Evolutionary conservation across 768 basidiomycete species (phyloP).

Genomic region (Ephemerocybe angulata): DNA sequence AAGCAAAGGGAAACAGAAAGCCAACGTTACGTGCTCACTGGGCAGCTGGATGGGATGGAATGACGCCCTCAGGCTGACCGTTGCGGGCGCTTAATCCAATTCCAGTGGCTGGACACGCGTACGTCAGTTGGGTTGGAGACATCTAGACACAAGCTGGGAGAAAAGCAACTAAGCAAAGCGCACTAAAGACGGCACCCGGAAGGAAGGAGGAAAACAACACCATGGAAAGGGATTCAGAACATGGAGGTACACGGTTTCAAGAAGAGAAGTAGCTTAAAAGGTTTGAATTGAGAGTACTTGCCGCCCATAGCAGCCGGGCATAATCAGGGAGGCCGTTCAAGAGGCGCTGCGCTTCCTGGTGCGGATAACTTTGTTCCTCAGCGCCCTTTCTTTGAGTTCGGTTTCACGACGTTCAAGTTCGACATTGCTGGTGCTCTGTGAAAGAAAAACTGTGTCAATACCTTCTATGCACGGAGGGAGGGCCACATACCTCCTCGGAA

Average conservation of each 20-base stretch:
- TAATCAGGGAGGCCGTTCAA: neutral
- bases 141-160: neutral
- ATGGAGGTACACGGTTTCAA: no score
- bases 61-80: no score
- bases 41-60: no score
- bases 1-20: neutral
- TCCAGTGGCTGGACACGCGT: neutral
- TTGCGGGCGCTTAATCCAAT: neutral
- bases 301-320: neutral
- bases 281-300: slow-evolving; percentile 1
- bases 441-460: slow-evolving; percentile 9
- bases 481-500: slow-evolving; percentile 24
- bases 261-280: neutral
- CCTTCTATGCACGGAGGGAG: slow-evolving; percentile 9
- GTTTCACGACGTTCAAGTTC: slow-evolving; percentile 71
- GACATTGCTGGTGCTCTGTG: slow-evolving; percentile 19
- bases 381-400: slow-evolving; percentile 75
- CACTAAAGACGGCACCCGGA: neutral
- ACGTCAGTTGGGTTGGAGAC: neutral
- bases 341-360: slow-evolving; percentile 49
- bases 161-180: neutral
- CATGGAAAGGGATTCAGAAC: neutral
- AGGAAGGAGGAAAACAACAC: neutral
- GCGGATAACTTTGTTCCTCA: slow-evolving; percentile 78
- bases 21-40: neutral